phyloP scores from a whole-genome alignment of 805 yeast species.

The Candida manassasensis region DNA sequence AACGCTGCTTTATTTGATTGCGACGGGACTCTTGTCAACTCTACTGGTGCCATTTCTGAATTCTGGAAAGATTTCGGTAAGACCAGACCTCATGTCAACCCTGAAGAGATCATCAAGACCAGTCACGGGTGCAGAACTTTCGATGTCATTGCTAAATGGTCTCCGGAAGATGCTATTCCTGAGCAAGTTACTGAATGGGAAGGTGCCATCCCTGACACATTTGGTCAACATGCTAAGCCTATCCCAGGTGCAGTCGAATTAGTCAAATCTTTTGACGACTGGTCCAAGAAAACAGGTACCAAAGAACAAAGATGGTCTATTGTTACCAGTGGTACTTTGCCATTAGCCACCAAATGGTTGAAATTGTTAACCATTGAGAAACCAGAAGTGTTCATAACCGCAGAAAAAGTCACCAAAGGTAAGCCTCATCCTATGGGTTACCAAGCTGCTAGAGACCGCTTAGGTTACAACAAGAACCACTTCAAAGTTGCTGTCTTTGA shows the following conservation, averaged over 20 bases:
- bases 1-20: conserved; percentile 68
- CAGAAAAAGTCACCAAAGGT: conserved; percentile 73
- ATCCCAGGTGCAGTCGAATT: conserved; percentile 73
- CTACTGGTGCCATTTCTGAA: conserved; percentile 77
- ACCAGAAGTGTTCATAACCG: conserved; percentile 78
- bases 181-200: conserved; percentile 65
- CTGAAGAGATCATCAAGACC: conserved; percentile 65
- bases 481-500: conserved; percentile 65
- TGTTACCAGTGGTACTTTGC: conserved; percentile 79
- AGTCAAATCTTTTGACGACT: conserved; percentile 47
- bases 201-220: conserved; percentile 63
- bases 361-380: conserved; percentile 50
- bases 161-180: conserved; percentile 67
- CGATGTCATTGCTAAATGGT: conserved; percentile 69
- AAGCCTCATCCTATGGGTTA: conserved; percentile 89
- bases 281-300: conserved; percentile 37
- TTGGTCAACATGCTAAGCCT: conserved; percentile 68
- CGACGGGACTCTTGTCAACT: conserved; percentile 82
- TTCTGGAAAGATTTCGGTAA: conserved; percentile 75
- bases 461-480: conserved; percentile 33
- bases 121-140: conserved; percentile 82
- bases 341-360: conserved; percentile 78
- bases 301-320: conserved; percentile 71
- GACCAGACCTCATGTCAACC: conserved; percentile 62
- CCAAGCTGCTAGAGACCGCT: conserved; percentile 48